Evolutionary conservation across 2,329 filamentous ascomycete species (phyloP).

Genomic region (Cercospora beticola): DNA sequence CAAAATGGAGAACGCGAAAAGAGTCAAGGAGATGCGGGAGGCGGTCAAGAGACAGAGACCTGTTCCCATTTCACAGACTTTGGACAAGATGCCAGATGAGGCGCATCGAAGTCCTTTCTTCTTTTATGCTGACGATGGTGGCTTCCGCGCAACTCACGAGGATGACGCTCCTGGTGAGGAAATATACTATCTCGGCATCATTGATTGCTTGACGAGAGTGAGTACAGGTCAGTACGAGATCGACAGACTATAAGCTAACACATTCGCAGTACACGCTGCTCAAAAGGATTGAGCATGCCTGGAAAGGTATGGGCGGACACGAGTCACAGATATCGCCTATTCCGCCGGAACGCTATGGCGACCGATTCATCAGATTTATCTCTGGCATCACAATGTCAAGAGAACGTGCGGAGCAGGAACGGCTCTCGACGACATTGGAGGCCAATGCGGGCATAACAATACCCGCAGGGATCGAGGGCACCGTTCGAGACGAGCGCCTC

Average conservation of each 20-base stretch:
- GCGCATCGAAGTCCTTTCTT: conserved; percentile 70
- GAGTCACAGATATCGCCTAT: conserved; percentile 89
- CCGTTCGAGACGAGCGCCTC: conserved; percentile 41
- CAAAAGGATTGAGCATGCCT: conserved; percentile 94
- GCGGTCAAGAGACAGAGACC: conserved; percentile 92
- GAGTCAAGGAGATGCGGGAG: conserved; percentile 85
- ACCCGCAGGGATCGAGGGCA: conserved; percentile 29
- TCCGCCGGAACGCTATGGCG: conserved; percentile 84
- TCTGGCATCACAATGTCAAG: conserved; percentile 84
- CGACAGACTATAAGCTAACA: not conserved
- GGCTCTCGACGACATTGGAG: conserved; percentile 34
- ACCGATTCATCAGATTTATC: conserved; percentile 92
- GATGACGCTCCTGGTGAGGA: conserved; percentile 81
- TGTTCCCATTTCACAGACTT: conserved; percentile 82
- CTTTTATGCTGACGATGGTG: conserved; percentile 93
- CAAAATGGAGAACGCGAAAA: conserved; percentile 85
- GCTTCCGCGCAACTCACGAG: conserved; percentile 89
- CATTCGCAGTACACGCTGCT: conserved; percentile 75
- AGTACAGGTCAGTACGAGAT: conserved; percentile 46
- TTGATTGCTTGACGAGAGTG: conserved; percentile 96
- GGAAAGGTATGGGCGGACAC: conserved; percentile 86
- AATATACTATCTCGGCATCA: conserved; percentile 97
- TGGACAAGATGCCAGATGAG: conserved; percentile 82
- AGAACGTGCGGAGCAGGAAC: conserved; percentile 68
- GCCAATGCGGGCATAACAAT: conserved; percentile 23